Percentiles rank a stretch among this genome's conserved stretches.
These are phyloP conservation scores for Anthracocystis walkeri DNA, from an alignment of 1,284 basidiomycete genomes.

Conservation along the genomic window DNA sequence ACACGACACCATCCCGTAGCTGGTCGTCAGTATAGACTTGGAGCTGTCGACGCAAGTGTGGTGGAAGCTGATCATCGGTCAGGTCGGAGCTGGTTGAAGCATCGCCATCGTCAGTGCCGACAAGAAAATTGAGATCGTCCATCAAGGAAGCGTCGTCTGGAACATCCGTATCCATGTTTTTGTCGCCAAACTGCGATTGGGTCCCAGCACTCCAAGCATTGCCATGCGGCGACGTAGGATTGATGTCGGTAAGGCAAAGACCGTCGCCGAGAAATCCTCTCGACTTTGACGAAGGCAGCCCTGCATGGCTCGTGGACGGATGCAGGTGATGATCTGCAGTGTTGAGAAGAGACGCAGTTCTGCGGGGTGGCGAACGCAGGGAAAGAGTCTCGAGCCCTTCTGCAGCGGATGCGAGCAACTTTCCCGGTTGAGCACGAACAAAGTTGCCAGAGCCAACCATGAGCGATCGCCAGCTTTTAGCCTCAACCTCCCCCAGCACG, in stretches of 20 bases:
- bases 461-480: slow-evolving; percentile 59
- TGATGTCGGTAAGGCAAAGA: slow-evolving; percentile 51
- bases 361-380: slow-evolving; percentile 23
- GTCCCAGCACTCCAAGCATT: slow-evolving; percentile 7
- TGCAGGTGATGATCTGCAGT: slow-evolving; percentile 7
- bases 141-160: slow-evolving; percentile 41
- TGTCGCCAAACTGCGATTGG: background rate
- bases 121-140: slow-evolving; percentile 53
- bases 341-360: slow-evolving; percentile 24
- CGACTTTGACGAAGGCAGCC: slow-evolving; percentile 27
- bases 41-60: slow-evolving; percentile 39
- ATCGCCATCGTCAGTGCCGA: slow-evolving; percentile 51
- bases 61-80: slow-evolving; percentile 52
- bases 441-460: slow-evolving; percentile 59
- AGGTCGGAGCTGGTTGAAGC: slow-evolving; percentile 54
- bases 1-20: slow-evolving; percentile 37
- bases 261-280: slow-evolving; percentile 47
- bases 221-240: slow-evolving; percentile 6
- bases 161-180: background rate
- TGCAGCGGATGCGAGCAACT: slow-evolving; percentile 23
- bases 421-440: slow-evolving; percentile 22
- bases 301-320: background rate
- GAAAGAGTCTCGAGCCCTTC: slow-evolving; percentile 31
- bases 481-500: slow-evolving; percentile 69
- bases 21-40: slow-evolving; percentile 38